Conservation (phyloP, 805 yeast species). For the Cyberlindnera maritima region DNA sequence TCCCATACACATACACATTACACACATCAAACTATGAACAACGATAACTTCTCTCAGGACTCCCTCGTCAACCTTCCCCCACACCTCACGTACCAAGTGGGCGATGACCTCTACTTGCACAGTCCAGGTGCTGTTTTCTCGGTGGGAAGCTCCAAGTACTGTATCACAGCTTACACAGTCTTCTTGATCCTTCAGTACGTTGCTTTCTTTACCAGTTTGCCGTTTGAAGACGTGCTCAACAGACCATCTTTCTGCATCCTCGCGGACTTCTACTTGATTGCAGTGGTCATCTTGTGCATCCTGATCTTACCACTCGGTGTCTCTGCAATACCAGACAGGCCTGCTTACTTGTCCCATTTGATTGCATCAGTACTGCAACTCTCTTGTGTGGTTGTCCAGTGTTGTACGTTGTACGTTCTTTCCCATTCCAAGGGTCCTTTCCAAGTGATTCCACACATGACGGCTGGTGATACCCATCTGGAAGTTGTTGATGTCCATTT, state of each 20-base stretch:
- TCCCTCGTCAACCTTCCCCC: background rate
- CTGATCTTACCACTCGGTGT: slow-evolving; percentile 9
- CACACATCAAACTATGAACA: background rate
- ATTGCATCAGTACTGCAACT: slow-evolving; percentile 4
- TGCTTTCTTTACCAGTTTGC: slow-evolving; percentile 11
- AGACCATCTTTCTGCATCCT: slow-evolving; percentile 19
- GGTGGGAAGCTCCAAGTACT: background rate
- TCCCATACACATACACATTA: background rate
- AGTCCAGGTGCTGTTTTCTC: slow-evolving; percentile 7
- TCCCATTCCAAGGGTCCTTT: background rate
- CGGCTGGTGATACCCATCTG: background rate
- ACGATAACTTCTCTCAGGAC: background rate
- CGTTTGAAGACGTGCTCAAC: slow-evolving; percentile 20
- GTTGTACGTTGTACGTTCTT: background rate
- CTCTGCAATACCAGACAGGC: slow-evolving; percentile 7
- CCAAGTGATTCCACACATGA: background rate
- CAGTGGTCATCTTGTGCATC: slow-evolving; percentile 11
- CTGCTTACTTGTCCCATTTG: slow-evolving; percentile 4
- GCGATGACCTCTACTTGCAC: slow-evolving; percentile 6
- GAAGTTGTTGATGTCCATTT: background rate
- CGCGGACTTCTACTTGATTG: slow-evolving; percentile 8
- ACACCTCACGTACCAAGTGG: background rate
- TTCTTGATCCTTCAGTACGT: slow-evolving; percentile 16
- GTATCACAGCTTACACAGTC: background rate
- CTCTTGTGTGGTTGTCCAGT: background rate